Conservation (phyloP, 1,284 basidiomycete genomes). For the Cryptococcus maquisensis region DNA sequence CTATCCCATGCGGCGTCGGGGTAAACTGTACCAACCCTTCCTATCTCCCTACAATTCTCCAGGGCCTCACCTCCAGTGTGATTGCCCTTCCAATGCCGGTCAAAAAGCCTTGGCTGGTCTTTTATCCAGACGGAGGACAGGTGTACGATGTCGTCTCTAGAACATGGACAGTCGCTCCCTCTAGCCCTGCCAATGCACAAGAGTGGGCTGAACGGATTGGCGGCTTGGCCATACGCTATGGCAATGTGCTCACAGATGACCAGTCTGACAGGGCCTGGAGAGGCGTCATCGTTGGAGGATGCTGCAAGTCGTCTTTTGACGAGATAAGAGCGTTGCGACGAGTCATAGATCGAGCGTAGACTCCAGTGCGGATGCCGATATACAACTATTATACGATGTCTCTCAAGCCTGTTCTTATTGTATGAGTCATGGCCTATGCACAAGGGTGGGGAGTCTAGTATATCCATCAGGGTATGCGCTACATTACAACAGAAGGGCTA, state of each 20-base stretch:
- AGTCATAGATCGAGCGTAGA: constrained; percentile 2
- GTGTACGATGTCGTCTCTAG: constrained; percentile 55
- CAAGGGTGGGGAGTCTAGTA: too few species aligned
- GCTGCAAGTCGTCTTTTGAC: constrained; percentile 61
- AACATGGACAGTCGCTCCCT: constrained; percentile 50
- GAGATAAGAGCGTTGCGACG: constrained; percentile 51
- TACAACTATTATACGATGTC: too few species aligned
- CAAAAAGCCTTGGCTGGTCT: constrained; percentile 55
- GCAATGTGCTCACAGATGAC: constrained; percentile 5
- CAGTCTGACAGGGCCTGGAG: constrained; percentile 50
- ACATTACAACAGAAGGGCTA: too few species aligned
- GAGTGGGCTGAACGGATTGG: constrained; percentile 54
- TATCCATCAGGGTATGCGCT: too few species aligned
- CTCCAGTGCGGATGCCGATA: not conserved
- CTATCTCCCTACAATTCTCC: constrained; percentile 20
- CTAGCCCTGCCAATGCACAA: constrained; percentile 8
- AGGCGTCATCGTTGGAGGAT: constrained; percentile 64
- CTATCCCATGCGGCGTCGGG: constrained; percentile 56
- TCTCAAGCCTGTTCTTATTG: too few species aligned
- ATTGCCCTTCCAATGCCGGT: not conserved
- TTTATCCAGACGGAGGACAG: constrained; percentile 70
- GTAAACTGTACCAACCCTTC: constrained; percentile 64
- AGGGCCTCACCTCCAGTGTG: not conserved
- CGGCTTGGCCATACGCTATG: constrained; percentile 31
- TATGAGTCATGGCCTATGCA: too few species aligned